Evolutionary conservation across 768 basidiomycete genomes (phyloP), one percentile per base, ranked within the genome.

Genomic region (Pisolithus sp.): DNA sequence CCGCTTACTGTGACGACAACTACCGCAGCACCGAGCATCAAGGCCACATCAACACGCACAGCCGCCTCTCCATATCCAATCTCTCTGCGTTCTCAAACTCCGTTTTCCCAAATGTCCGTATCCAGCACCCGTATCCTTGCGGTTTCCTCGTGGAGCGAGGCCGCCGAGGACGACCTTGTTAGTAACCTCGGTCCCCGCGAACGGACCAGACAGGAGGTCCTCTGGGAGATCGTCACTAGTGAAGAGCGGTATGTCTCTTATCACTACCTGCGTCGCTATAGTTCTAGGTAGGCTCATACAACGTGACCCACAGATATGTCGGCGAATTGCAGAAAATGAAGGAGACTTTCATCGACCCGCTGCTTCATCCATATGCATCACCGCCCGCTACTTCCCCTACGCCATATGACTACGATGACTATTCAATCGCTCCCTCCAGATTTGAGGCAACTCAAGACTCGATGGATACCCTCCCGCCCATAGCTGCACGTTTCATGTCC

Each of bases 171-270:
- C 51, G 94, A 97, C 68, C 81, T 97, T 40, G 89, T 97, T 18
- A 84, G 85, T 42, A 92, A 97, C 63, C 75, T 97, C 34, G 91
- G 93, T n/a, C 85, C 91, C 42, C 82, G 91, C 54, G 94, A 97
- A 67, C 82, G 94, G 52, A 96, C 94, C 37, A 81, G 94, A 48
- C 94, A 97, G 68, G 94, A 97, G 71, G 94, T 97, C 6, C 69
- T 97, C 24, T 96, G 92, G 75, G 94, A 97, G 73, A 97, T 97
- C 58, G 93, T 97, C 46, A 86, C 89, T 28, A 93, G 90, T 58
- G 94, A 97, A 71, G 93, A 97, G 68, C 83, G 93, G 90, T 91
- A 62, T 47, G 80, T 47, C 15, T 44, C 48, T 9, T 39, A 34
- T 55, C 53, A 26, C 38, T 36, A 57, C 47, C 43, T 24, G 37